phyloP scores from a whole-genome alignment of 2,329 filamentous ascomycete genomes.

The Nothopassalora personata region DNA sequence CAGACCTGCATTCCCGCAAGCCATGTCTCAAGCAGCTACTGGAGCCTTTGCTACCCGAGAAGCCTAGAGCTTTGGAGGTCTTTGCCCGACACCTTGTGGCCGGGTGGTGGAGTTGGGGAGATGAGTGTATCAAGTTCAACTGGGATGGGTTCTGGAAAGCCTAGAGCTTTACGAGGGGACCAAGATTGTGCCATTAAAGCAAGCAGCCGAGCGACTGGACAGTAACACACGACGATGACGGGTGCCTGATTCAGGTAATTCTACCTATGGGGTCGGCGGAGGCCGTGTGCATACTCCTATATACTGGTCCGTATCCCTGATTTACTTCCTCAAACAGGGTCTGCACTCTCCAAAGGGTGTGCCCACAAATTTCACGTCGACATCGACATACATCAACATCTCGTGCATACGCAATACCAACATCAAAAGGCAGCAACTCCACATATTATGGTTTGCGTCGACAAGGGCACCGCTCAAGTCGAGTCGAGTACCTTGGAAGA shows the following conservation, averaged over 20 bases:
- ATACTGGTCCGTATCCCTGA: too few species aligned
- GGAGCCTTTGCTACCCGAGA: constrained; percentile 45
- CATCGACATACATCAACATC: too few species aligned
- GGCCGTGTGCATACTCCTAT: too few species aligned
- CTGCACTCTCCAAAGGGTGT: not conserved
- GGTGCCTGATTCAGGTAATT: too few species aligned
- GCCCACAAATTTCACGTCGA: too few species aligned
- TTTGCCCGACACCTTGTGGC: constrained; percentile 70
- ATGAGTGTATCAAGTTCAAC: constrained; percentile 68
- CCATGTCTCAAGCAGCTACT: constrained; percentile 63
- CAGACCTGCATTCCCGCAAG: constrained; percentile 74
- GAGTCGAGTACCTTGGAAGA: not conserved
- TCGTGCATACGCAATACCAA: too few species aligned
- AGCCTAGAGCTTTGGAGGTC: constrained; percentile 62
- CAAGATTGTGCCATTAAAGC: too few species aligned
- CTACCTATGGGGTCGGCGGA: too few species aligned
- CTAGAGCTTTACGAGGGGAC: too few species aligned
- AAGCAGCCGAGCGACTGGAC: too few species aligned
- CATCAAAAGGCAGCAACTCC: not conserved
- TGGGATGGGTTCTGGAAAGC: constrained; percentile 47
- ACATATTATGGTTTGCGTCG: not conserved
- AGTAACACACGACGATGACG: too few species aligned
- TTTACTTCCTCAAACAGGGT: too few species aligned
- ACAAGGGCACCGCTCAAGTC: not conserved
- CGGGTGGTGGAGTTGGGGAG: constrained; percentile 75